These are phyloP conservation scores for Mycosphaerella sp. DNA, from an alignment of 2,329 filamentous ascomycete species.

Conservation along the genomic window DNA sequence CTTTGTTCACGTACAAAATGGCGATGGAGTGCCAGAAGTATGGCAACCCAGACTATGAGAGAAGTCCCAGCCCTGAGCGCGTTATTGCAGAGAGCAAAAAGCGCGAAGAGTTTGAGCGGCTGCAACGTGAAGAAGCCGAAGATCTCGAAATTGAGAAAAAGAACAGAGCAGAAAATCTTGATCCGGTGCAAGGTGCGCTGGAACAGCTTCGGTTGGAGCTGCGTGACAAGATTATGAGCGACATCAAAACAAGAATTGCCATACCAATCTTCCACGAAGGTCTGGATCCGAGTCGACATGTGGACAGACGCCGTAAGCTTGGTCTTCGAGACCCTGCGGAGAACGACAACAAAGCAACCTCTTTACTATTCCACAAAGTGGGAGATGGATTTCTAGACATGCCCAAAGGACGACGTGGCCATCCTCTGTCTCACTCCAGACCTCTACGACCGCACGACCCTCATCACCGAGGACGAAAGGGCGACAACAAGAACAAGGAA, in stretches of 20 bases:
- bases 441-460: conserved; percentile 42
- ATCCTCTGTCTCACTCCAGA: conserved; percentile 25
- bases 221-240: conserved; percentile 76
- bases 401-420: conserved; percentile 47
- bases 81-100: conserved; percentile 47
- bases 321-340: conserved; percentile 63
- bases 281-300: conserved; percentile 75
- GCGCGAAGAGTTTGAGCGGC: conserved; percentile 60
- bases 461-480: conserved; percentile 36
- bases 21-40: conserved; percentile 76
- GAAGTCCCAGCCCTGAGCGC: conserved; percentile 49
- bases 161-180: conserved; percentile 77
- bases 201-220: conserved; percentile 74
- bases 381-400: conserved; percentile 61
- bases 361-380: conserved; percentile 41
- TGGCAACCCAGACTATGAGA: conserved; percentile 58
- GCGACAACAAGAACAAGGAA: conserved; percentile 30
- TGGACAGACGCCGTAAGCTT: conserved; percentile 69
- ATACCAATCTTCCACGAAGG: conserved; percentile 73
- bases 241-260: conserved; percentile 82
- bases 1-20: conserved; percentile 90
- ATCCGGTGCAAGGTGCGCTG: conserved; percentile 80
- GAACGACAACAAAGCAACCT: conserved; percentile 51
- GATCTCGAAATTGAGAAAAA: conserved; percentile 88
- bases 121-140: conserved; percentile 66